Base-by-base conservation (phyloP, 768 basidiomycete genomes). In the Cystobasidium onofrii region DNA sequence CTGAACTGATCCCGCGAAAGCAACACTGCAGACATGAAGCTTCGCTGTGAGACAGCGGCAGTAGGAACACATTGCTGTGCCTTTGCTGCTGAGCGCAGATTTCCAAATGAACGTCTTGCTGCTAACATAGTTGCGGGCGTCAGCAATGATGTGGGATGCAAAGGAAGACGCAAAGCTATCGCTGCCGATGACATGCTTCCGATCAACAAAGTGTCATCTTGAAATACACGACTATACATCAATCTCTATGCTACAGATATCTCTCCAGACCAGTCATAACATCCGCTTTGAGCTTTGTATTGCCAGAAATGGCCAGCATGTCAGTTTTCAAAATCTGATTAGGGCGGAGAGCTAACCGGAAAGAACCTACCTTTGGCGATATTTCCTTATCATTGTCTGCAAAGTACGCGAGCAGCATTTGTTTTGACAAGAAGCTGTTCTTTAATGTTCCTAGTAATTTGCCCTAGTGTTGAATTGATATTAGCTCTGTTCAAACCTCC, bases 351-450 rank as follows among this genome's bases (percentile, higher is more conserved):
- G n/a, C 23, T 36, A 27, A 39, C n/a, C n/a, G 12, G 39, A 3
- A 39, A 64, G 10, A 34, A 67, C 69, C 29, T 43, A 71, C 69
- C 55, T 71, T 71, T 31, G 31, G 29, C 25, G 69, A 71, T 20
- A 71, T 71, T 36, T 71, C 69, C 33, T 71, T 71, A 23, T 55
- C 69, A 36, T 71, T 71, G 55, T 71, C 69, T 4, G 69, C 69
- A 60, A 71, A 71, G 25, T 71, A 71, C 20, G 69, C 69, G 3
- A 71, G 69, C 1, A 71, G 20, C 29, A 71, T 29, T 29, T 71
- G 50, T 25, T 71, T 71, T 4, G 52, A 33, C 10, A 71, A 44
- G 54, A 71, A 71, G 20, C 20, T 36, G 55, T 71, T 71, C 13
- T 71, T 23, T 9, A 71, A 54, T n/a, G 69, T 71, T 13, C 69